Base-by-base conservation (phyloP, 2,329 filamentous ascomycete genomes). In the Exserohilum turcica region DNA sequence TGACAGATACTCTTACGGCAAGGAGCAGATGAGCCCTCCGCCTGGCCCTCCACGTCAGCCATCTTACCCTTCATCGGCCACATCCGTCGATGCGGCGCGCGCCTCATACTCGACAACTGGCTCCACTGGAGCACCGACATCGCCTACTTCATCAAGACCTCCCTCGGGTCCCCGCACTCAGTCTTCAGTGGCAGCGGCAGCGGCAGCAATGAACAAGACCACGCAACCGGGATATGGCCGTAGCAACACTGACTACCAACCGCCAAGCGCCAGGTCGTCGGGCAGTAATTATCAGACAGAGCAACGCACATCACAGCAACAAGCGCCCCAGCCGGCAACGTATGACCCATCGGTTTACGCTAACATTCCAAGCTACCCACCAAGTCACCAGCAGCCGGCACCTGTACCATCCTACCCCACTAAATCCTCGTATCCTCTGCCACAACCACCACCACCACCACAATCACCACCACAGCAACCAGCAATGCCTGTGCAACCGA, bases 321-420 rank as follows among this genome's bases (percentile, higher is more conserved):
- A 76, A 51, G 77, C 75, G 42, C 77, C 79, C 18, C 72, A 76
- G 53, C 80, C 82, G 61, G 79, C 85, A 35, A 85, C 85, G 63
- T 94, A 94, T 72, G 90, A 94, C 70, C 90, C 90, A 24, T 85
- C 85, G 19, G 87, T 88, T 59, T 94, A 92, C 71, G 88, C 87
- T 54, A 74, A 76, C 44, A 76, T 79, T 29, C 71, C 70, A 43
- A 67, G 63, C 31, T 74, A 75, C 57, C 63, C 65, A 48, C 64
- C 66, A 56, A 59, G 60, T 45, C 66, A 67, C 65, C 74, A 43
- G 63, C 76, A 63, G 50, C 58, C 62, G 18, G 52, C 56, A 15
- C 48, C 77, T 74, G 54, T 59, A 31, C 59, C 57, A 50, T 53
- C 62, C 59, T 61, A 56, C 62, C 73, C 58, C 64, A 76, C 54